Conservation (phyloP, 768 basidiomycete species). For the Lanmaoa pseudosensibilis region DNA sequence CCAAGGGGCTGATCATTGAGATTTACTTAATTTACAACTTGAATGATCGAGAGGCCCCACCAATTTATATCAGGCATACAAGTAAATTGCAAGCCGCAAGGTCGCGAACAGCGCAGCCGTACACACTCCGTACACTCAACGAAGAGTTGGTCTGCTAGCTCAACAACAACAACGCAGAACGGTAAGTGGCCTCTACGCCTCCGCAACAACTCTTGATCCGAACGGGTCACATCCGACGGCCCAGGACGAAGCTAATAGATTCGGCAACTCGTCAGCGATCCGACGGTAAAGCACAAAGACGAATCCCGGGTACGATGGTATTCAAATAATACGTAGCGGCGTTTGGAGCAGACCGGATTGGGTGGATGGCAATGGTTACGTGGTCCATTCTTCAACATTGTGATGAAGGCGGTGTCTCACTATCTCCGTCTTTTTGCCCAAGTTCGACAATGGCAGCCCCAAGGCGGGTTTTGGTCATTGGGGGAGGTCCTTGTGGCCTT, state of each 20-base stretch:
- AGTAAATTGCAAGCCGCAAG: neutral
- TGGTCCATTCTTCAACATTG: neutral
- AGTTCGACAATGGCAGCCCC: neutral
- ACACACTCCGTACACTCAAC: neutral
- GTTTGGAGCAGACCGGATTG: neutral
- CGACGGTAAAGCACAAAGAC: no score
- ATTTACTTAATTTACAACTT: neutral
- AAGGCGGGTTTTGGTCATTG: slow-evolving; percentile 41
- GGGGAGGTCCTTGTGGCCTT: slow-evolving; percentile 49
- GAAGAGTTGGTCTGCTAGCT: neutral
- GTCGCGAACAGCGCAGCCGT: neutral
- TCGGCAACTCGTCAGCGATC: no score
- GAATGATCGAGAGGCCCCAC: neutral
- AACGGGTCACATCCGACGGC: neutral
- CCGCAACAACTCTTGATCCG: neutral
- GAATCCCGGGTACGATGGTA: neutral
- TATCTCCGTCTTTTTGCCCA: neutral
- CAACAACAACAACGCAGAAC: neutral
- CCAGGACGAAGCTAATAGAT: no score
- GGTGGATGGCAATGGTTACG: neutral
- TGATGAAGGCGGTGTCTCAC: slow-evolving; percentile 6
- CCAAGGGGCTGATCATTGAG: neutral
- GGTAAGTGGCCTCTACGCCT: neutral
- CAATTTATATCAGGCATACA: neutral
- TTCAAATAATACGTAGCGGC: neutral